phyloP scores from a whole-genome alignment of 441 rosid genomes.

The Adansonia gregorii region DNA sequence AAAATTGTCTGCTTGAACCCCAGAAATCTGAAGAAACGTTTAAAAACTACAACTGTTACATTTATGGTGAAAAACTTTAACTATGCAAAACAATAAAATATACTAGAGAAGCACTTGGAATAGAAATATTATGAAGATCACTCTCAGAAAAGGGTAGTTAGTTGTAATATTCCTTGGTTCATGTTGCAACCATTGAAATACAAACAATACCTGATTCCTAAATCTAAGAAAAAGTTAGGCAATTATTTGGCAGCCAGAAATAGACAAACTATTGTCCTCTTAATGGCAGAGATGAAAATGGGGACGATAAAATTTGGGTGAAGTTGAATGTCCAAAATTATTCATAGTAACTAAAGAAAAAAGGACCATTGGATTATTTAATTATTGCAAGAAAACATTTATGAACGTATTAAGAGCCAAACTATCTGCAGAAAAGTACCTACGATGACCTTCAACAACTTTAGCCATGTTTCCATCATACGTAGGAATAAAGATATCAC shows the following conservation, averaged over 20 bases:
- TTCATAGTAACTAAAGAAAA: conserved; percentile 28
- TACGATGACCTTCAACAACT: conserved; percentile 96
- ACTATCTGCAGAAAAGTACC: conserved; percentile 44
- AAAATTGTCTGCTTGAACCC: conserved; percentile 82
- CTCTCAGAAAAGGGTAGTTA: conserved; percentile 19
- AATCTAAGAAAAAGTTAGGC: neutral
- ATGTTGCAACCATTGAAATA: neutral
- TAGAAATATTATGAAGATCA: neutral
- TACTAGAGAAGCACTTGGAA: neutral
- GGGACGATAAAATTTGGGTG: neutral
- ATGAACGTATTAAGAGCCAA: neutral
- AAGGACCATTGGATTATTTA: neutral
- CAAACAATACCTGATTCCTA: neutral
- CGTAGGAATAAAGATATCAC: conserved; percentile 90
- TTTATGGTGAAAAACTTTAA: neutral
- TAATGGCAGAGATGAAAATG: neutral
- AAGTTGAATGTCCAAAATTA: conserved; percentile 28
- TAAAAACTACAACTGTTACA: conserved; percentile 1
- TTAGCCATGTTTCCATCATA: conserved; percentile 97
- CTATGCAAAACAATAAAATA: neutral
- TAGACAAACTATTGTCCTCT: neutral
- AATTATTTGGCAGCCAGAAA: neutral
- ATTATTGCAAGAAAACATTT: conserved; percentile 1
- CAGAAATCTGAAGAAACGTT: conserved; percentile 56
- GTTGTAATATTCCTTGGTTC: neutral